Percentiles rank a stretch among this genome's conserved stretches.
Conservation (phyloP, 345 rosid species). For the Trapa incisa region DNA sequence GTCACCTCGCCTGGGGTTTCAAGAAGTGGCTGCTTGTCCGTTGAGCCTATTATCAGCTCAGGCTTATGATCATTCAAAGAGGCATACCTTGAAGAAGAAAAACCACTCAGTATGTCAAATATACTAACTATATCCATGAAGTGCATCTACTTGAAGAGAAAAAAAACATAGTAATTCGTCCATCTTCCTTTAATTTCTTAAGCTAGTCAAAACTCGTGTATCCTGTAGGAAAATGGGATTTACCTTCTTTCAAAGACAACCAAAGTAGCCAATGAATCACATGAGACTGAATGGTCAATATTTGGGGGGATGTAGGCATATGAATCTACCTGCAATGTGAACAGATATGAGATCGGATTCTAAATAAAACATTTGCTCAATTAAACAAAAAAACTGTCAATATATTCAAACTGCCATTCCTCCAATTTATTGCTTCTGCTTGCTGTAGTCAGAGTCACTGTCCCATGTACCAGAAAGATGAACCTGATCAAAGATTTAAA, state of each 20-base stretch:
- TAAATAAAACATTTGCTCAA: not conserved
- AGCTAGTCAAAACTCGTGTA: not conserved
- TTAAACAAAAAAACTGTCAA: not conserved
- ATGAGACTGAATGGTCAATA: slow-evolving; percentile 42
- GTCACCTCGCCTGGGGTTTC: slow-evolving; percentile 87
- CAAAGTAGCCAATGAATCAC: slow-evolving; percentile 53
- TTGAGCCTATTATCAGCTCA: slow-evolving; percentile 57
- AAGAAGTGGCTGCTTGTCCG: slow-evolving; percentile 76
- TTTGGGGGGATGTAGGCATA: slow-evolving; percentile 80
- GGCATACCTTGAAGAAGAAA: slow-evolving; percentile 36
- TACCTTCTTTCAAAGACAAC: slow-evolving; percentile 65
- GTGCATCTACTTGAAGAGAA: not conserved
- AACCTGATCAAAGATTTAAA: slow-evolving; percentile 29
- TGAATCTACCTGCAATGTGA: slow-evolving; percentile 55
- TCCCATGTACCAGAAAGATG: slow-evolving; percentile 66
- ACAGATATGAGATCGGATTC: slow-evolving; percentile 6
- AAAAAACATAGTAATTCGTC: too few species aligned
- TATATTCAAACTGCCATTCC: slow-evolving; percentile 23
- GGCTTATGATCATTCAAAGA: slow-evolving; percentile 34
- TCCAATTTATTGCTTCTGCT: slow-evolving; percentile 30
- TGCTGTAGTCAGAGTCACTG: slow-evolving; percentile 35
- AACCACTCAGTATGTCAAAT: not conserved
- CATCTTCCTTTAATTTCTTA: not conserved
- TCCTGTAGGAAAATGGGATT: not conserved
- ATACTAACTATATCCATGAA: not conserved